These are phyloP conservation scores for Debaryomyces psychrophilus DNA, from an alignment of 1,139 yeast genomes.

Conservation along the genomic window DNA sequence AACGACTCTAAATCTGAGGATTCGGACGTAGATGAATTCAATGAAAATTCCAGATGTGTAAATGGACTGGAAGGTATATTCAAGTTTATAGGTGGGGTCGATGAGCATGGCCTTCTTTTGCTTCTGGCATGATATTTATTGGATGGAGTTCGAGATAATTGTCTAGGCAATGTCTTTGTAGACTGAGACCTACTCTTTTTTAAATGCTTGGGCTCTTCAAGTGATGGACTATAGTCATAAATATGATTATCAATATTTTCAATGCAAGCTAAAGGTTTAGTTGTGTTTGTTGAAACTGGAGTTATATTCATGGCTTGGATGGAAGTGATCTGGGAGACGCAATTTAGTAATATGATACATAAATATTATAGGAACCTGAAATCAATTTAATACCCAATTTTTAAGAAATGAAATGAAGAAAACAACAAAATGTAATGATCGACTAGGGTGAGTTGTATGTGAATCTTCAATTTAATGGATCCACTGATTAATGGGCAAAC, in stretches of 20 bases:
- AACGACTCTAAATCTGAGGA: constrained; percentile 39
- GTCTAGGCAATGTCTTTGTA: constrained; percentile 9
- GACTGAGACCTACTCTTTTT: constrained; percentile 11
- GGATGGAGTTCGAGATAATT: constrained; percentile 13
- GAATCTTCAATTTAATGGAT: constrained; percentile 18
- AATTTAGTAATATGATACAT: neutral
- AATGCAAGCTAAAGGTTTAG: constrained; percentile 31
- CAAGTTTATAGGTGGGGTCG: constrained; percentile 1
- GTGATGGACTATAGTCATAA: constrained; percentile 19
- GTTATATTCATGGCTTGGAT: constrained; percentile 16
- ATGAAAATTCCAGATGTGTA: constrained; percentile 22
- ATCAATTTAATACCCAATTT: neutral
- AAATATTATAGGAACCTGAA: constrained; percentile 2
- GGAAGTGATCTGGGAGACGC: constrained; percentile 2
- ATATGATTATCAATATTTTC: constrained; percentile 25
- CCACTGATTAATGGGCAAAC: constrained; percentile 3
- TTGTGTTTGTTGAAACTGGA: constrained; percentile 20
- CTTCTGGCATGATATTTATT: constrained; percentile 16
- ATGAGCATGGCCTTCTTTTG: constrained; percentile 12
- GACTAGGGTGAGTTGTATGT: constrained; percentile 31
- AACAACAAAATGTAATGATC: constrained; percentile 20
- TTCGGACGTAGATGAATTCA: constrained; percentile 20
- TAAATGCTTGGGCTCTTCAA: constrained; percentile 1
- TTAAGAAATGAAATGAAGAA: constrained; percentile 6
- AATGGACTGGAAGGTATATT: constrained; percentile 7